Conservation (phyloP, 495 filamentous ascomycete species). For the Astrothelium subdiscretum region DNA sequence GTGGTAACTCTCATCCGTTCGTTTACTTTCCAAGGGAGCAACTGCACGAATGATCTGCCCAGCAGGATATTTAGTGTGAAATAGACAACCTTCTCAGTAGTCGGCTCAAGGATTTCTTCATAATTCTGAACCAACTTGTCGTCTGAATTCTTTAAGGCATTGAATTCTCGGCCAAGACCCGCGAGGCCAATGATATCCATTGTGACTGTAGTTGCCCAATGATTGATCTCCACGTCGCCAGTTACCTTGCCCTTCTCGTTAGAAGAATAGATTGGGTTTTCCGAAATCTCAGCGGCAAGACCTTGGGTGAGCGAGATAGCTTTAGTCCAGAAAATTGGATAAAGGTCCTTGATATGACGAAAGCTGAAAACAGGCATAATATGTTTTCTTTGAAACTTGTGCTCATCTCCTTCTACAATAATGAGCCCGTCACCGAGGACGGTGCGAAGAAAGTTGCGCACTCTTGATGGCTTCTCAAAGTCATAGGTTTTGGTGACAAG, state of each 20-base stretch:
- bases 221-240: constrained; percentile 20
- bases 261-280: constrained; percentile 5
- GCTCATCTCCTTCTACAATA: constrained; percentile 26
- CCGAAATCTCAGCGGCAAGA: constrained; percentile 14
- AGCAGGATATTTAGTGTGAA: constrained; percentile 36
- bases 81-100: constrained; percentile 36
- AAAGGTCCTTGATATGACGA: constrained; percentile 26
- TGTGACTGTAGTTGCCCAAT: constrained; percentile 22
- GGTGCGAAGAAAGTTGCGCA: constrained; percentile 22
- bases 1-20: constrained; percentile 15
- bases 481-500: constrained; percentile 33
- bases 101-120: constrained; percentile 38
- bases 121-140: constrained; percentile 22
- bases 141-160: constrained; percentile 20
- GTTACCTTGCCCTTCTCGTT: background rate
- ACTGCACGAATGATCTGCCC: constrained; percentile 22
- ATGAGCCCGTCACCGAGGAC: constrained; percentile 27
- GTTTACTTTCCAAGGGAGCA: constrained; percentile 20
- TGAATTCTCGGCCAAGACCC: constrained; percentile 24
- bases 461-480: constrained; percentile 39
- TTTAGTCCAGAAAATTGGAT: constrained; percentile 33
- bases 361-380: constrained; percentile 27
- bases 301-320: constrained; percentile 29
- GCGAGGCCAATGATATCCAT: constrained; percentile 28
- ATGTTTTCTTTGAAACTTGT: constrained; percentile 25